phyloP scores from a whole-genome alignment of 169 alveolate species.

The Eimeria acervulina region DNA sequence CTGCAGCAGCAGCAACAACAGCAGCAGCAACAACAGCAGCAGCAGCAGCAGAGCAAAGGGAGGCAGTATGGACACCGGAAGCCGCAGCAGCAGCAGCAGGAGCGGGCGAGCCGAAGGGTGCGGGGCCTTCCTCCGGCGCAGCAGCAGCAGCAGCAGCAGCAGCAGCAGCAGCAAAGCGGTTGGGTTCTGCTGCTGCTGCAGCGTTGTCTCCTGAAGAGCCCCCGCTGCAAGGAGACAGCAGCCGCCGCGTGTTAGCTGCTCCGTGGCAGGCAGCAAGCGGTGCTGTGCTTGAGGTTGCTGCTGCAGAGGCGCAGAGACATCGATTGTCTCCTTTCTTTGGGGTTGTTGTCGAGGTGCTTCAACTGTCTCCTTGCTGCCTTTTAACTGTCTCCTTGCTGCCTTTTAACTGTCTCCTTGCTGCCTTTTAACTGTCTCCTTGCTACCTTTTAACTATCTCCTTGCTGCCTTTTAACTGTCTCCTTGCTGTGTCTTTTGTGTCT shows the following conservation, averaged over 20 bases:
- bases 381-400: no score
- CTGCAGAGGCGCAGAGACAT: constrained; percentile 51
- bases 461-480: neutral
- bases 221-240: constrained; percentile 70
- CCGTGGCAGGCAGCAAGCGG: constrained; percentile 78
- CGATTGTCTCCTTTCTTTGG: constrained; percentile 71
- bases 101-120: neutral
- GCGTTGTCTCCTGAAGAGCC: neutral
- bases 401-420: no score
- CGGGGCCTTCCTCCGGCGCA: no score
- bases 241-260: constrained; percentile 64
- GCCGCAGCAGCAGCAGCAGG: neutral
- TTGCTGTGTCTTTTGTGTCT: no score
- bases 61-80: neutral
- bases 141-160: neutral
- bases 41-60: constrained; percentile 4
- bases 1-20: neutral
- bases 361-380: neutral
- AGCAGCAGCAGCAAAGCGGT: neutral
- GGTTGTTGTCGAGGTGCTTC: neutral
- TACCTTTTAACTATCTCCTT: no score
- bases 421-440: no score
- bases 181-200: neutral
- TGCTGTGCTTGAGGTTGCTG: neutral
- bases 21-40: neutral